phyloP scores from a whole-genome alignment of 176 grass and related monocot species.

The Coix lacrymajobi region DNA sequence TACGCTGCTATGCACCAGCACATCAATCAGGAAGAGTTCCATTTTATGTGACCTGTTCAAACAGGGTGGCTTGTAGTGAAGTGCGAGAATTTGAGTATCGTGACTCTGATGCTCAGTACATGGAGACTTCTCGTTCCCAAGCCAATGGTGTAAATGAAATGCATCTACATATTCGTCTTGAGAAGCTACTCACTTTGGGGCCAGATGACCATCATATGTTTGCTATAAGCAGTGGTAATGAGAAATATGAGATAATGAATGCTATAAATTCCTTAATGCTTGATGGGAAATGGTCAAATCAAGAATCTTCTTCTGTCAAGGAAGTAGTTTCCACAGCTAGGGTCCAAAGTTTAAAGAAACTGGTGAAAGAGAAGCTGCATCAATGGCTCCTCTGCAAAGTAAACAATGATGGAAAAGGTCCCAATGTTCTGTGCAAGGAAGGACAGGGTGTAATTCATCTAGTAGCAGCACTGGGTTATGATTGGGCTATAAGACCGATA shows the following conservation, averaged over 20 bases:
- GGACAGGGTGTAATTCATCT: slow-evolving; percentile 90
- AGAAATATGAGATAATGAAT: slow-evolving; percentile 38
- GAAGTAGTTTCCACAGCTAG: slow-evolving; percentile 29
- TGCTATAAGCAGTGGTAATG: slow-evolving; percentile 28
- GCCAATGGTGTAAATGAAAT: slow-evolving; percentile 54
- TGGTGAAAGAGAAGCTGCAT: slow-evolving; percentile 79
- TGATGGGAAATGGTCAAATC: slow-evolving; percentile 44
- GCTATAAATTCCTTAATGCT: slow-evolving; percentile 58
- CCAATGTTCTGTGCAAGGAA: slow-evolving; percentile 69
- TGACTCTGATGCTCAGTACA: slow-evolving; percentile 30
- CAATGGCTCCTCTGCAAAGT: slow-evolving; percentile 72
- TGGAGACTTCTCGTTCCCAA: slow-evolving; percentile 37
- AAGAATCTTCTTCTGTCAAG: slow-evolving; percentile 2
- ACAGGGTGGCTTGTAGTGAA: slow-evolving; percentile 83
- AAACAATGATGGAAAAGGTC: slow-evolving; percentile 61
- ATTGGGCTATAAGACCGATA: slow-evolving; percentile 76
- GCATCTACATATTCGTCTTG: slow-evolving; percentile 69
- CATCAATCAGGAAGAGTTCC: slow-evolving; percentile 63
- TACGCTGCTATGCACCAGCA: slow-evolving; percentile 62
- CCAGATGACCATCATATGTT: slow-evolving; percentile 27
- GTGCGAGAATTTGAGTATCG: slow-evolving; percentile 79
- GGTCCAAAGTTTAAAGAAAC: slow-evolving; percentile 50
- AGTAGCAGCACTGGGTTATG: slow-evolving; percentile 65
- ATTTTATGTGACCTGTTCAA: slow-evolving; percentile 83
- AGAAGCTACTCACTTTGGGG: slow-evolving; percentile 64